These are phyloP conservation scores for Musa balbisiana DNA, from an alignment of 202 grass and related monocot genomes.

Conservation along the genomic window DNA sequence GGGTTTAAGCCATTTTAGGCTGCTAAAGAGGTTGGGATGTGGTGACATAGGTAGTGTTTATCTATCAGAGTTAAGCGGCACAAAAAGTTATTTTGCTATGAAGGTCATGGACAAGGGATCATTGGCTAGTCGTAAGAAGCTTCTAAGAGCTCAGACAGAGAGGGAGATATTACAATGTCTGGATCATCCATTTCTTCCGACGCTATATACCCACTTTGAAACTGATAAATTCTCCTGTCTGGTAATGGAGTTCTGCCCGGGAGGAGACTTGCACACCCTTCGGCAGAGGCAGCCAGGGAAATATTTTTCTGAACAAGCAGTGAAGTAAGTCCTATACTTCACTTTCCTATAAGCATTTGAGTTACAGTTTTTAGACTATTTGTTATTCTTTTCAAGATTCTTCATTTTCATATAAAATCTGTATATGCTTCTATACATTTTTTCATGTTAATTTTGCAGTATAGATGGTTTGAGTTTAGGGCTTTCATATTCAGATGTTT, in stretches of 20 bases:
- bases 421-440: too few relatives aligned
- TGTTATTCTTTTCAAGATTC: not conserved
- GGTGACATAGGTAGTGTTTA: conserved; percentile 21
- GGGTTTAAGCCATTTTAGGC: conserved; percentile 11
- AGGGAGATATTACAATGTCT: conserved; percentile 18
- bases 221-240: conserved; percentile 20
- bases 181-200: conserved; percentile 23
- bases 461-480: too few relatives aligned
- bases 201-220: conserved; percentile 21
- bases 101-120: conserved; percentile 23
- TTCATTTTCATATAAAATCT: not conserved
- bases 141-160: conserved; percentile 22
- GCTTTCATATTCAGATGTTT: too few relatives aligned
- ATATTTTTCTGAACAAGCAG: conserved; percentile 15
- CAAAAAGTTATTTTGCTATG: conserved; percentile 11
- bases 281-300: conserved; percentile 15
- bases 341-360: not conserved
- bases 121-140: conserved; percentile 12
- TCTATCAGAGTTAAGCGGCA: conserved; percentile 19
- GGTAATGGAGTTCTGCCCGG: conserved; percentile 21
- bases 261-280: conserved; percentile 18
- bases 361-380: not conserved
- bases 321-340: conserved; percentile 9
- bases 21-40: conserved; percentile 20
- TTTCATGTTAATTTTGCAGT: too few relatives aligned